Conservation (phyloP, 805 yeast genomes). For the Ogataea trehalophila region DNA sequence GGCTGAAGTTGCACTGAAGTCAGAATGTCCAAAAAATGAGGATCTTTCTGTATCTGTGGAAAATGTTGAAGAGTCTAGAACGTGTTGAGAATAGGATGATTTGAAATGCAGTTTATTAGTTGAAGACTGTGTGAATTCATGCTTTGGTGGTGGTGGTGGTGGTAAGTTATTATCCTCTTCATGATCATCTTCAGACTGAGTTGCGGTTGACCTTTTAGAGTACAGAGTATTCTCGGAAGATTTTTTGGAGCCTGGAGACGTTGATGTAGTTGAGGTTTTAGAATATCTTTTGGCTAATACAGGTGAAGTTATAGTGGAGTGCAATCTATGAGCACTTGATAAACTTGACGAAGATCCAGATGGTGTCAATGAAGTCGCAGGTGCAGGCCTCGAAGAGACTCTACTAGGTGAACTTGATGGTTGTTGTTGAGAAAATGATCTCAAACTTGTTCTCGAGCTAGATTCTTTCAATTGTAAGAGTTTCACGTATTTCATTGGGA, state of each 20-base stretch:
- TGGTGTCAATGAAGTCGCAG: slow-evolving; percentile 7
- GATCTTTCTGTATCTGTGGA: slow-evolving; percentile 35
- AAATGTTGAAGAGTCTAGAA: slow-evolving; percentile 27
- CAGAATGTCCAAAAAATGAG: slow-evolving; percentile 53
- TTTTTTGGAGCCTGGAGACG: not conserved
- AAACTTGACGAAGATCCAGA: slow-evolving; percentile 16
- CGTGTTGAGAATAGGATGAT: slow-evolving; percentile 22
- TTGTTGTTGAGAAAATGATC: not conserved
- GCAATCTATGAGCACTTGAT: slow-evolving; percentile 10
- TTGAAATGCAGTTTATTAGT: slow-evolving; percentile 12
- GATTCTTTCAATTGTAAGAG: slow-evolving; percentile 34
- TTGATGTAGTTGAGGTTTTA: slow-evolving; percentile 3
- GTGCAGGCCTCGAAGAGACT: slow-evolving; percentile 5
- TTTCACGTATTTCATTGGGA: slow-evolving; percentile 84
- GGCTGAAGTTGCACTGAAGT: slow-evolving; percentile 84
- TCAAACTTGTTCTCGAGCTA: slow-evolving; percentile 18
- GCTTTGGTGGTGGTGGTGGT: slow-evolving; percentile 39
- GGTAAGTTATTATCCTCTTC: slow-evolving; percentile 10
- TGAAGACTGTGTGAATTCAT: slow-evolving; percentile 15
- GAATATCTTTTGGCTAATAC: slow-evolving; percentile 12
- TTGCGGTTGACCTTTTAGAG: not conserved
- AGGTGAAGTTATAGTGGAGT: slow-evolving; percentile 6
- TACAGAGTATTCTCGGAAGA: slow-evolving; percentile 7
- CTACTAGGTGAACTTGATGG: slow-evolving; percentile 8
- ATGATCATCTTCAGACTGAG: slow-evolving; percentile 1